A percentile compares a stretch with the other conserved stretches of the same genome.
phyloP scores from a whole-genome alignment of 2,329 filamentous ascomycete genomes.

The Akanthomyces dipterigenus region DNA sequence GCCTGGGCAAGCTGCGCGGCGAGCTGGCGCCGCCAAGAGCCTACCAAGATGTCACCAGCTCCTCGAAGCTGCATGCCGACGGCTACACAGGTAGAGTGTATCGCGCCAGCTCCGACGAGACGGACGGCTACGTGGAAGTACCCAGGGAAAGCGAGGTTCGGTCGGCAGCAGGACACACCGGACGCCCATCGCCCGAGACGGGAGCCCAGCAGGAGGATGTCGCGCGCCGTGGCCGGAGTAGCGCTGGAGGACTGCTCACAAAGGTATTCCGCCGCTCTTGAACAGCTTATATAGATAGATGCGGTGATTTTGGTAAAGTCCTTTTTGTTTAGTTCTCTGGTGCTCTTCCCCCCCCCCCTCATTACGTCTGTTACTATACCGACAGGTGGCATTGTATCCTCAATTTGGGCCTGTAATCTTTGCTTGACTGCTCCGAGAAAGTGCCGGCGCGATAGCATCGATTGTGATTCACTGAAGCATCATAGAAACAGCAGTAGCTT shows the following conservation, averaged over 20 bases:
- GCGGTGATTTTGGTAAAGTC: background rate
- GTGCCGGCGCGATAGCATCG: background rate
- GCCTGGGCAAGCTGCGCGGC: conserved; percentile 37
- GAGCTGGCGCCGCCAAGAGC: background rate
- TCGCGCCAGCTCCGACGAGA: conserved; percentile 20
- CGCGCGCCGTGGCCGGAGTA: conserved; percentile 20
- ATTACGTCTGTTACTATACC: background rate
- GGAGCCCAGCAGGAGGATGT: conserved; percentile 15
- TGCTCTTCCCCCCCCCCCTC: background rate
- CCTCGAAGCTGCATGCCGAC: conserved; percentile 26
- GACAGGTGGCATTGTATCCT: background rate
- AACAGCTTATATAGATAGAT: background rate
- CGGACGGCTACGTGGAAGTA: conserved; percentile 31
- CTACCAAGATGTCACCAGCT: conserved; percentile 10
- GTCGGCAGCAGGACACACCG: conserved; percentile 13
- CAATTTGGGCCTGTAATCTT: background rate
- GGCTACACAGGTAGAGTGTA: conserved; percentile 22
- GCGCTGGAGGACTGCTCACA: conserved; percentile 25
- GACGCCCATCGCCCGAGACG: conserved; percentile 14
- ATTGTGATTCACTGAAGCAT: background rate
- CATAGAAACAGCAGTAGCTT: background rate
- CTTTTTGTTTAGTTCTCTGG: background rate
- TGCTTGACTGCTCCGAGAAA: no score
- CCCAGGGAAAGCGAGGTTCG: conserved; percentile 20
- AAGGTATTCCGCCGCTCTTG: conserved; percentile 28